Base-by-base conservation (phyloP, 768 basidiomycete species). In the Mycena belliarum region DNA sequence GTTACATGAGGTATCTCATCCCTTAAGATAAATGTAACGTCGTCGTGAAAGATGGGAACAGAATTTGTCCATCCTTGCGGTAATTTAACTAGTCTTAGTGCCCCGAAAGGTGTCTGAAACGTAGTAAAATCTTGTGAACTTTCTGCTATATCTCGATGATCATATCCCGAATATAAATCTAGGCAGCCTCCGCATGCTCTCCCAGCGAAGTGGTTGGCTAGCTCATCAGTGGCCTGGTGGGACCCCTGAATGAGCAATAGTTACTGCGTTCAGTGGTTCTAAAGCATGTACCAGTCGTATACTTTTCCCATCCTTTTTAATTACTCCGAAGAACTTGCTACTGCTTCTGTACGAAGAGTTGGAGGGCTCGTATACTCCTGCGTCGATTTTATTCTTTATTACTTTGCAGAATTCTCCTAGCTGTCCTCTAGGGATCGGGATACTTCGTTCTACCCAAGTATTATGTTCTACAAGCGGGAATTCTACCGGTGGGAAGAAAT, bases 251-350 rank as follows among this genome's bases (percentile, higher is more conserved):
- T 72, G 54, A 3, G 55, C 45, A 7, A 69, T 66, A 0, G 68
- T 64, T 0, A 70, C 61, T 1, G 58, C 60, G 42, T 72, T 72
- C 1, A 72, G 59, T 0, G 65, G 67, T 52, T 73, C 66, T 9
- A 73, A 50, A 26, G 66, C 57, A 38, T 71, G 69, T 0, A 73
- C 68, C 0, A 69, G 23, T 0, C 64, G 49, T 1, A 73, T 59
- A 0, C 55, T 61, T 24, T 64, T 66, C 1, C 67, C 58, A 25
- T 69, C 63, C 26, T 69, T 68, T 40, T 57, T 57, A 9, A 60
- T 20, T 6, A 76, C 68, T 23, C 68, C 72, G 41, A 75, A 77
- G 69, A 69, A 73, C 4, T 66, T 48, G 0, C 69, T 72, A 0
- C 70, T 50, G 40, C 76, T 72, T 0, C 70, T 50, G 40, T 76